Evolutionary conservation across 305 asterid genomes (phyloP), one percentile per base, ranked within the genome.

Genomic region (Stenogyne calaminthoides): DNA sequence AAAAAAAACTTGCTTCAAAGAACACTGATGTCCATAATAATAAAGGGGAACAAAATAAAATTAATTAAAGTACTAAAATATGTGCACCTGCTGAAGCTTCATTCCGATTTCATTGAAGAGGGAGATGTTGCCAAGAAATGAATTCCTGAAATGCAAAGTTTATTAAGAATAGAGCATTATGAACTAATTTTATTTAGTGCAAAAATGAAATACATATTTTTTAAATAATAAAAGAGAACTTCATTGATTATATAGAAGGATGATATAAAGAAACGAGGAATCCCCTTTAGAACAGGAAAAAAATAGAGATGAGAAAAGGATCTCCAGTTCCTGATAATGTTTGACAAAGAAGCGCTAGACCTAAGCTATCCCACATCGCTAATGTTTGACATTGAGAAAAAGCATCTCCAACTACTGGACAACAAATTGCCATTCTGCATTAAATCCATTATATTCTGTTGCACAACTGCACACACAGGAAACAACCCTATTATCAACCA

Each of bases 31-130:
- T 34, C 61, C 60, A 54, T 52, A 42, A 71, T 7, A 65, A 76
- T 32, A 73, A 61, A 32, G 71, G 47, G 12, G 2, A 42, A 75
- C 36, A 77, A 49, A 55, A 64, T 47, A 54, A 46, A 44, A 77
- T 32, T 34, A 27, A 60, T 59, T 22, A 14, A 75, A 61, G 72
- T 15, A 72, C 69, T 27, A 25, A 75, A 71, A 74, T 36, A 57
- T 70, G 79, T 27, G 77, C 83, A 93, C 98, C 98, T 91, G 90
- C 66, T 75, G 82, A 70, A 93, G 97, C 85, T 89, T 91, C 86
- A 76, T 84, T 81, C 79, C 92, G 52, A 93, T 91, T 85, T 93
- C 97, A 76, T 70, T 52, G 84, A 93, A 89, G 76, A 91, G 51
- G 69, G 95, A 81, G 73, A 76, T 29, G 82, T 93, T 93, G 71